A percentile compares a stretch with the other conserved stretches of the same genome.
phyloP scores from a whole-genome alignment of 768 basidiomycete genomes.

The Leccinum obscurum region DNA sequence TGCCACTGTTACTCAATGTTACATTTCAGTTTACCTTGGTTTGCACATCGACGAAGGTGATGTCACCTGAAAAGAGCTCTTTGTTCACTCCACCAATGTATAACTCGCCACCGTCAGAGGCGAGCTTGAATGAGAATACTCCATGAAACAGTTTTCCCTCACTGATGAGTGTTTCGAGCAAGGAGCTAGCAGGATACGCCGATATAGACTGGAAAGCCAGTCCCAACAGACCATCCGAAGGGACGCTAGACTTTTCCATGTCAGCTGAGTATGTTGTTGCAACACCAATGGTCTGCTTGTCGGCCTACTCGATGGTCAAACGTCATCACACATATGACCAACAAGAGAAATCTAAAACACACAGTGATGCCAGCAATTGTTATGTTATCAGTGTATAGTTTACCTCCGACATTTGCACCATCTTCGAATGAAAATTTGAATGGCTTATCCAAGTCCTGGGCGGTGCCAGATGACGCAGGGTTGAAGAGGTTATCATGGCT shows the following conservation, averaged over 20 bases:
- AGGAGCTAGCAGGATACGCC: neutral
- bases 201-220: neutral
- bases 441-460: neutral
- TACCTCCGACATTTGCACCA: neutral
- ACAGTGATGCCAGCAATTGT: neutral
- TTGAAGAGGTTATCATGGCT: neutral
- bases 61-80: too few species aligned
- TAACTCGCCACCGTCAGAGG: too few species aligned
- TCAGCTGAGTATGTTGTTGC: neutral
- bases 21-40: too few species aligned
- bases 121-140: too few species aligned
- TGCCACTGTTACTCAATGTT: too few species aligned
- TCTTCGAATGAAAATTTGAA: neutral
- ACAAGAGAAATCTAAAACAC: neutral
- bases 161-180: too few species aligned
- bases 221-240: neutral
- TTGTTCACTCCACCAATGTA: too few species aligned
- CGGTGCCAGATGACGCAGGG: neutral
- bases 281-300: neutral
- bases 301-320: neutral
- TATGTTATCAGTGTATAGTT: neutral
- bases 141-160: too few species aligned
- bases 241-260: fast-evolving
- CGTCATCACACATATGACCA: neutral
- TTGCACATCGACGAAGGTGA: too few species aligned